These are phyloP conservation scores for Pseudozyma hubeiensis DNA, from an alignment of 1,284 basidiomycete species.

Conservation along the genomic window DNA sequence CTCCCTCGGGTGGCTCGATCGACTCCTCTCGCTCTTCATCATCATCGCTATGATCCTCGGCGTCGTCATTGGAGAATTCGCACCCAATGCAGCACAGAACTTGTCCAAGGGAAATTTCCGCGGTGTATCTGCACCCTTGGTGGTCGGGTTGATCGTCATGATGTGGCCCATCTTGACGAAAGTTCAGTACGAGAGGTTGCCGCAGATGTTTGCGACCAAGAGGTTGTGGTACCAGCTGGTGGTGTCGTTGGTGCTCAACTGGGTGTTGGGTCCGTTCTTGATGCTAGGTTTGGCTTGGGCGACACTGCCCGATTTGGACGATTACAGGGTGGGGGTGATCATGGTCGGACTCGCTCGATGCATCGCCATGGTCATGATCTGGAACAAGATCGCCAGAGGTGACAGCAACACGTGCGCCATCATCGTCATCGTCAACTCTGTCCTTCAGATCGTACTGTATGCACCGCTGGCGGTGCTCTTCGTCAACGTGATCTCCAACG, in stretches of 20 bases:
- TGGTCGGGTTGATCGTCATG: conserved; percentile 77
- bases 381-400: conserved; percentile 81
- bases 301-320: conserved; percentile 77
- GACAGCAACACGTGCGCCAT: conserved; percentile 82
- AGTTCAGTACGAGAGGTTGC: conserved; percentile 80
- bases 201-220: conserved; percentile 74
- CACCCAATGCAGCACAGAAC: conserved; percentile 45
- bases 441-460: conserved; percentile 81
- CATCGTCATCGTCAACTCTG: conserved; percentile 73
- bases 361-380: conserved; percentile 66
- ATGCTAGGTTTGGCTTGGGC: conserved; percentile 89
- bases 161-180: conserved; percentile 86
- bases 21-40: conserved; percentile 79
- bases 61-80: conserved; percentile 76
- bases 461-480: conserved; percentile 82
- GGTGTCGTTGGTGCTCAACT: conserved; percentile 81
- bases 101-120: conserved; percentile 65
- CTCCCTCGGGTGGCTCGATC: conserved; percentile 74
- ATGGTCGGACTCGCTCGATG: conserved; percentile 75
- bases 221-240: conserved; percentile 79
- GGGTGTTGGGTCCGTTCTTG: conserved; percentile 80
- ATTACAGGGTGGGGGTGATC: conserved; percentile 72
- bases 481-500: conserved; percentile 75
- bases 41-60: conserved; percentile 83
- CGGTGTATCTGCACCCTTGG: conserved; percentile 66